Percentiles rank a stretch among this genome's conserved stretches.
phyloP scores from a whole-genome alignment of 1,139 yeast species.

The Hemisphaericaspora lyxosophila region DNA sequence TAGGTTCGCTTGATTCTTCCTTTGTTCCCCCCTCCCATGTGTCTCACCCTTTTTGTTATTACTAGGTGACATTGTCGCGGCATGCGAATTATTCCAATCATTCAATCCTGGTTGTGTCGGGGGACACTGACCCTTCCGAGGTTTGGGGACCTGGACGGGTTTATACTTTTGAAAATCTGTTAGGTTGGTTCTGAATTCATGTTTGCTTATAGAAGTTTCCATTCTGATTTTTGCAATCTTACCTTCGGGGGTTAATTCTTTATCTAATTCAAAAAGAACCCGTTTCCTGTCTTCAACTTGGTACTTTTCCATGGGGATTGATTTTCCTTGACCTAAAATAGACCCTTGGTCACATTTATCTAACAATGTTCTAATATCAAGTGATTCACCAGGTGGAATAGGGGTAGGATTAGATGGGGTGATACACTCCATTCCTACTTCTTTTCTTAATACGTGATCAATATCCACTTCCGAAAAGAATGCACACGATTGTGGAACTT shows the following conservation, averaged over 20 bases:
- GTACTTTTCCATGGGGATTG: constrained; percentile 10
- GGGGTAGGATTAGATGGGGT: constrained; percentile 83
- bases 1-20: no score
- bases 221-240: constrained; percentile 26
- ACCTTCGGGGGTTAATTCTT: constrained; percentile 10
- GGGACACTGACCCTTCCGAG: no score
- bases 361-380: constrained; percentile 58
- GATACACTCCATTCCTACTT: constrained; percentile 81
- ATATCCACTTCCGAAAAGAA: constrained; percentile 93
- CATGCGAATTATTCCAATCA: no score
- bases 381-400: constrained; percentile 76
- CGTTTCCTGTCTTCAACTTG: constrained; percentile 24
- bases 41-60: no score
- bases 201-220: constrained; percentile 28
- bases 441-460: constrained; percentile 84
- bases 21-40: no score
- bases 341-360: constrained; percentile 27
- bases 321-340: constrained; percentile 15
- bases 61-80: no score
- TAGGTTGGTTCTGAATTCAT: no score
- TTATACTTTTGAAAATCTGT: no score
- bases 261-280: constrained; percentile 9
- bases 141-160: no score
- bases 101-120: no score
- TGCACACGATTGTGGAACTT: constrained; percentile 92